Conservation (phyloP, 345 rosid species). For the Citrus glauca region DNA sequence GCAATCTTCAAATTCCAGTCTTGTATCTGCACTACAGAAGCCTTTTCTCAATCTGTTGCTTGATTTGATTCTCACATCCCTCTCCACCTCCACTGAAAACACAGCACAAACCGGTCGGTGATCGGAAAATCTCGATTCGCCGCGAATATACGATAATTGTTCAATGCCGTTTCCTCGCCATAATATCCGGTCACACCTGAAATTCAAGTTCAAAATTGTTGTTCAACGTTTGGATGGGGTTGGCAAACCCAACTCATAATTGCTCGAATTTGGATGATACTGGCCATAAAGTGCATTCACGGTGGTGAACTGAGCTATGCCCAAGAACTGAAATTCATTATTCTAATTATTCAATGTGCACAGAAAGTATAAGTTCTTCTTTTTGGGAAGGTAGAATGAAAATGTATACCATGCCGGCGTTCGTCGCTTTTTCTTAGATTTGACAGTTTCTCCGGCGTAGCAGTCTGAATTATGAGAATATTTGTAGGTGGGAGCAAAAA, state of each 20-base stretch:
- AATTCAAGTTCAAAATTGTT: background rate
- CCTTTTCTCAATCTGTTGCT: slow-evolving; percentile 60
- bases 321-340: background rate
- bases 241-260: too few relatives aligned
- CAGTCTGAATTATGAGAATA: slow-evolving; percentile 82
- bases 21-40: slow-evolving; percentile 49
- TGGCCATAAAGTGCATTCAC: too few relatives aligned
- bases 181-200: slow-evolving; percentile 91
- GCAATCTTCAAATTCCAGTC: slow-evolving; percentile 47
- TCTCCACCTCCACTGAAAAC: slow-evolving; percentile 60
- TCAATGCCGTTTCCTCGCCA: slow-evolving; percentile 84
- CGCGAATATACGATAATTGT: slow-evolving; percentile 68
- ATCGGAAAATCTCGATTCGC: slow-evolving; percentile 88
- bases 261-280: too few relatives aligned
- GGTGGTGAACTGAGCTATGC: too few relatives aligned
- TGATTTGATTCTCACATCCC: slow-evolving; percentile 33
- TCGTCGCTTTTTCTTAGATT: slow-evolving; percentile 90
- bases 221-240: background rate
- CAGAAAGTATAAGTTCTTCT: too few relatives aligned
- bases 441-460: slow-evolving; percentile 80
- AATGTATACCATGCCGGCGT: slow-evolving; percentile 86
- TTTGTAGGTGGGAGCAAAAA: slow-evolving; percentile 91
- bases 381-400: background rate
- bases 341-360: background rate
- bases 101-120: slow-evolving; percentile 90